These are phyloP conservation scores for Alnus rubra DNA, from an alignment of 306 rosid species.

Conservation along the genomic window DNA sequence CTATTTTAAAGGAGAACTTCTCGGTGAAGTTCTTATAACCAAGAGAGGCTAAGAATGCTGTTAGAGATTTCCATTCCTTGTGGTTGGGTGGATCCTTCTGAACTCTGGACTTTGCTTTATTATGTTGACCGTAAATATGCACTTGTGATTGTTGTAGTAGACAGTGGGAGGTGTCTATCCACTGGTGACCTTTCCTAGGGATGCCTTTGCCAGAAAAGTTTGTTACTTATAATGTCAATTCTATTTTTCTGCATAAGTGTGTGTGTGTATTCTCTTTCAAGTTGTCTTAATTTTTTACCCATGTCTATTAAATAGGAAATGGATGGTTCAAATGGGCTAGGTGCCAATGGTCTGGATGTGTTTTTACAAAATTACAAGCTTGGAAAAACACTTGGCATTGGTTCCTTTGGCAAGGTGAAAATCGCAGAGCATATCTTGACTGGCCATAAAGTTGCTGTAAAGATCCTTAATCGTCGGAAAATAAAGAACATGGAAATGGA, in stretches of 20 bases:
- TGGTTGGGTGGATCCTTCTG: background rate
- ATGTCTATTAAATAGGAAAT: conserved; percentile 43
- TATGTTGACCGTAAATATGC: background rate
- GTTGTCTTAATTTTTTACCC: conserved; percentile 15
- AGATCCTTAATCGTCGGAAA: conserved; percentile 84
- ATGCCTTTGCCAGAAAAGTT: background rate
- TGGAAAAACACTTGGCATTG: conserved; percentile 95
- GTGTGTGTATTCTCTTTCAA: conserved; percentile 10
- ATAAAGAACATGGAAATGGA: conserved; percentile 86
- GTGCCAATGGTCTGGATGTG: conserved; percentile 54
- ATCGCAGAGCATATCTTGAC: conserved; percentile 85
- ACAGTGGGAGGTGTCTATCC: background rate
- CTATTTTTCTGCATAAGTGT: conserved; percentile 7
- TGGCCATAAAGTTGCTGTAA: conserved; percentile 92
- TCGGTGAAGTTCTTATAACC: background rate
- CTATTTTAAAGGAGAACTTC: background rate
- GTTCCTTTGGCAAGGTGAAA: conserved; percentile 90
- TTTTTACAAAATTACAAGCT: conserved; percentile 73
- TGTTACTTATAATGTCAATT: conserved; percentile 22
- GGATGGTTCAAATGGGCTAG: conserved; percentile 51
- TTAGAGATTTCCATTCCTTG: background rate
- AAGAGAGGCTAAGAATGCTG: background rate
- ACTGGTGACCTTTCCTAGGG: background rate
- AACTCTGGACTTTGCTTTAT: background rate
- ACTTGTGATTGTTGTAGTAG: background rate